A percentile compares a stretch with the other conserved stretches of the same genome.
Evolutionary conservation across 2,329 filamentous ascomycete species (phyloP).

Genomic region (Akanthomyces muscarius): DNA sequence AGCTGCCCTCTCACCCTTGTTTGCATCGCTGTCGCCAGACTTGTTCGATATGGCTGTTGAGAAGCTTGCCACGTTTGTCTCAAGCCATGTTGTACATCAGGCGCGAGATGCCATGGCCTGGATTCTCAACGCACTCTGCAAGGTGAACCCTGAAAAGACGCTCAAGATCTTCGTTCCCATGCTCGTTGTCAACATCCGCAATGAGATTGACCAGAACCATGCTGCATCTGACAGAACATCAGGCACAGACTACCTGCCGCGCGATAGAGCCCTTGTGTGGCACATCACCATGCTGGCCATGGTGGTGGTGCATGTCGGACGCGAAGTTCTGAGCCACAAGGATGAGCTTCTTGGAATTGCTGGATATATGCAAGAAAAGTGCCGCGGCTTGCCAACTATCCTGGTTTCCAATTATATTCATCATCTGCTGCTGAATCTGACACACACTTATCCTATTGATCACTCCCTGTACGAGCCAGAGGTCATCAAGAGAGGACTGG

Average conservation of each 20-base stretch:
- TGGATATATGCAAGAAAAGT: conserved; percentile 93
- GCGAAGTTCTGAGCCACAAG: conserved; percentile 83
- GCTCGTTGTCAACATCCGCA: conserved; percentile 85
- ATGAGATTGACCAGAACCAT: conserved; percentile 94
- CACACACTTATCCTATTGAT: conserved; percentile 89
- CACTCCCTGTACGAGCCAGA: conserved; percentile 82
- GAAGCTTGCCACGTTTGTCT: conserved; percentile 88
- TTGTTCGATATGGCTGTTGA: conserved; percentile 88
- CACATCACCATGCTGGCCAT: conserved; percentile 96
- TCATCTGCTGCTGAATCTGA: conserved; percentile 89
- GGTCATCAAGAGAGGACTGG: conserved; percentile 65
- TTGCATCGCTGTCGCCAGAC: conserved; percentile 86
- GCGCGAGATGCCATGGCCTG: conserved; percentile 97
- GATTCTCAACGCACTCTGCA: conserved; percentile 94
- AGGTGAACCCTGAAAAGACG: conserved; percentile 90
- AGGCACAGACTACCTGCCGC: conserved; percentile 85
- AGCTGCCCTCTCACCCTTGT: conserved; percentile 82
- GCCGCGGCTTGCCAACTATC: conserved; percentile 87
- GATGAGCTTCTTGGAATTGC: conserved; percentile 87
- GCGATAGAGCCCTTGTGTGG: conserved; percentile 92
- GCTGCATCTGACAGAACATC: conserved; percentile 92
- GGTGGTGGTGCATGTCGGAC: conserved; percentile 94
- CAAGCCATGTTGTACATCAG: conserved; percentile 93
- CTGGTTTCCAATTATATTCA: conserved; percentile 98
- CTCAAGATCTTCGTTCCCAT: conserved; percentile 87